Evolutionary conservation across 2,329 filamentous ascomycete genomes (phyloP), one percentile per base, ranked within the genome.

Genomic region (Diaporthe humulicola): DNA sequence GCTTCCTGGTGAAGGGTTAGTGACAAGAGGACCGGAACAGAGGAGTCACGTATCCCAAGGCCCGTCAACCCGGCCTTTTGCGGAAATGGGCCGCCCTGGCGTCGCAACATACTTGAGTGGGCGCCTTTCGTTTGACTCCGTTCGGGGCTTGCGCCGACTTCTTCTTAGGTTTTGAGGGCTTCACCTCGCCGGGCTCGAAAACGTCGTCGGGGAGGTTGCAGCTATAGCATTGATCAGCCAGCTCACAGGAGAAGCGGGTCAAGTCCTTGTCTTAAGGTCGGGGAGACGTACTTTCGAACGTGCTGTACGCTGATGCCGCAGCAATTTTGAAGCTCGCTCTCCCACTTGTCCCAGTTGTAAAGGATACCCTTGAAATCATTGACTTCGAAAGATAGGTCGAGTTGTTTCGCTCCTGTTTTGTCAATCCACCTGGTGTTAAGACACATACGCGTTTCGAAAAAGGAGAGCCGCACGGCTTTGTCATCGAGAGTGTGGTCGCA

Each of bases 161-260:
- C 84, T 86, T 91, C 80, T 88, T 90, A 71, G 88, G 86, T 22
- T 87, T 90, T 19, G 83, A 81, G 7, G 94, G 94, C 79, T 91
- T 93, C 67, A 87, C 86, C 84, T 99, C 97, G 80, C 94, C 94
- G 33, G 92, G 86, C 64, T 92, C 89, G 82, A 99, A 99, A 3
- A 98, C 92, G 83, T 99, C 96, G 75, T 95, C 92, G 38, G 97
- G 97, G 36, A 99, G 89, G 81, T 95, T 92, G 82, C 94, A 94
- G 84, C 96, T 98, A 80, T 45, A 77, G 57, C 71, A 71, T 48
- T 78, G 57, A 79, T 78, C 12, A 76, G 73, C 73, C 57, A 74
- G 71, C 67, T 71, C 50, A 40, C 71, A 30, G 25, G 36, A 30
- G 25, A 19, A 54, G 12, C 25, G 8, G n/a, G n/a, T 57, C 61